Conservation (phyloP, 108 stramenopile genomes). For the Cyclotella kingstonii region DNA sequence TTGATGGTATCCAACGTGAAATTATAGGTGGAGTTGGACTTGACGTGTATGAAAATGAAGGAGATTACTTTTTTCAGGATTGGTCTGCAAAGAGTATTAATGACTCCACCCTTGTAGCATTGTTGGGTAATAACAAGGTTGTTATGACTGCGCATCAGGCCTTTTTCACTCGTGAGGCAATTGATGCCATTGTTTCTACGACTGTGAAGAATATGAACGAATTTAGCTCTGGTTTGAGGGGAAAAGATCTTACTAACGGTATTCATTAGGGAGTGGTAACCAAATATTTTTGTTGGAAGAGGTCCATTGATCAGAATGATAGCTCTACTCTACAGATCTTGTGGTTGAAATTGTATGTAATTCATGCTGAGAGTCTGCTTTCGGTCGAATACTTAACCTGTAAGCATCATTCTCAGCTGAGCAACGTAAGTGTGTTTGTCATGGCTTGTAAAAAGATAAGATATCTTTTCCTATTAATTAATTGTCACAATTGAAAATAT, state of each 20-base stretch:
- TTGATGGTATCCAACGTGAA: slow-evolving; percentile 57
- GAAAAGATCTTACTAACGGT: slow-evolving; percentile 36
- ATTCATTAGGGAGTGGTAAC: slow-evolving; percentile 1
- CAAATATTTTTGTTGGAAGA: neutral
- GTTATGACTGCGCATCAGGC: slow-evolving; percentile 76
- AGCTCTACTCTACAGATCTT: too few relatives aligned
- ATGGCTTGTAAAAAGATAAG: neutral
- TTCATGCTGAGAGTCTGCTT: too few relatives aligned
- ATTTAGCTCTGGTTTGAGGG: slow-evolving; percentile 39
- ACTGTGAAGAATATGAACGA: slow-evolving; percentile 60
- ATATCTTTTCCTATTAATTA: too few relatives aligned
- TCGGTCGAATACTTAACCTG: too few relatives aligned
- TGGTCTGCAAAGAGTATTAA: slow-evolving; percentile 56
- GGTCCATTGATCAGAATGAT: neutral
- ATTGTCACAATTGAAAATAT: too few relatives aligned
- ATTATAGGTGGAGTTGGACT: slow-evolving; percentile 63
- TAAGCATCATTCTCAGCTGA: too few relatives aligned
- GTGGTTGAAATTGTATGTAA: too few relatives aligned
- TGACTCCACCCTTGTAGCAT: slow-evolving; percentile 46
- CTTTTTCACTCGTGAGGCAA: slow-evolving; percentile 80
- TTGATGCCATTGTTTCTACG: slow-evolving; percentile 69
- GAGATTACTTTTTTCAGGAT: slow-evolving; percentile 83
- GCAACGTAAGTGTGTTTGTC: too few relatives aligned
- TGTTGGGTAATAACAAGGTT: slow-evolving; percentile 60
- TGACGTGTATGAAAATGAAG: slow-evolving; percentile 79